Base-by-base conservation (phyloP, 2,329 filamentous ascomycete genomes). In the Aspergillus caelatus region DNA sequence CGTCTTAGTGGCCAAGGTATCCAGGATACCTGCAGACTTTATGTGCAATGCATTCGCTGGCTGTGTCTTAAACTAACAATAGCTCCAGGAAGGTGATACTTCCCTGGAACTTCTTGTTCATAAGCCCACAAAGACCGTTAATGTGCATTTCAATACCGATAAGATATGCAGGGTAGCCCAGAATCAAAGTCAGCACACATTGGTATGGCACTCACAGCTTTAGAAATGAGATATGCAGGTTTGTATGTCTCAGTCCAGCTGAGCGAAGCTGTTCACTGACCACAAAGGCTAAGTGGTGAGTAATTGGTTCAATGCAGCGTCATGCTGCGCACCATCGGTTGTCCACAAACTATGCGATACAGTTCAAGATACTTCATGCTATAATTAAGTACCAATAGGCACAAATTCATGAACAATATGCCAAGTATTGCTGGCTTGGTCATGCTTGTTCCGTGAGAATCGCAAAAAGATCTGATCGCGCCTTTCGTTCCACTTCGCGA, bases 391-490 rank as follows among this genome's bases (percentile, higher is more conserved):
- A 56, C 67, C 66, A 36, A 73, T 61, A 10, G 71, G 71, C 43
- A 68, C 56, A 32, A 65, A 74, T 57, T 68, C 69, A 48, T 73
- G 64, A 11, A 70, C 62, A 23, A 61, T 64, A 26, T 55, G 57
- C 73, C 68, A 75, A 1, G 61, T 64, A 19, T 68, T 36, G 6
- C 30, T 65, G 16, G 23, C 9, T 36, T 32, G 45, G 62, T 70
- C 63, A n/a, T 58, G 65, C 58, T 72, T 32, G 12, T 70, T 70
- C 41, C 71, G 65, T 14, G 67, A 65, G 26, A 72, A 68, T 9
- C 66, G 65, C 48, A 75, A 39, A 60, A 72, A 71, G 1, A 46
- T 32, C 39, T 70, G 69, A 58, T 72, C 67, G 23, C 10, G 57
- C 16, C 57, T 60, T 16, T 53, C 62, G 14, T 64, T 71, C 67